A percentile compares a stretch with the other conserved stretches of the same genome.
Evolutionary conservation across 2,329 filamentous ascomycete species (phyloP).

Genomic region (Teratosphaeria epicoccoides): DNA sequence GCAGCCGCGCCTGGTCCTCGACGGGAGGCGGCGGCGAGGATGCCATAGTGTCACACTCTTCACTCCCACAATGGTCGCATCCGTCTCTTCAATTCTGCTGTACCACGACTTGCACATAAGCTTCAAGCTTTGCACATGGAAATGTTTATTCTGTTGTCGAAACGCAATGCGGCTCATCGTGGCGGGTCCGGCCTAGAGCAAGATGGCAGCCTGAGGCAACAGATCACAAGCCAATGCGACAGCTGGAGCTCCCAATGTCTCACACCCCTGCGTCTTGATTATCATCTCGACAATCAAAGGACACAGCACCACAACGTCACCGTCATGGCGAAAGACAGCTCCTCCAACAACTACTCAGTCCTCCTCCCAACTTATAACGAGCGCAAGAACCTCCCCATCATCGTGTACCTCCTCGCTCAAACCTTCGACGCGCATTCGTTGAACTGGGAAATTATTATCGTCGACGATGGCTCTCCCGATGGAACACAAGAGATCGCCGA

Average conservation of each 20-base stretch:
- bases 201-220: neutral
- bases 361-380: slow-evolving; percentile 98
- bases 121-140: neutral
- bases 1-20: slow-evolving; percentile 64
- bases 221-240: neutral
- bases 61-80: neutral
- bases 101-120: neutral
- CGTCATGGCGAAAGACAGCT: slow-evolving; percentile 58
- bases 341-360: slow-evolving; percentile 96
- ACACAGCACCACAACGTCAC: neutral
- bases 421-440: slow-evolving; percentile 87
- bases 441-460: slow-evolving; percentile 94
- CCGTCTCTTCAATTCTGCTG: neutral
- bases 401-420: slow-evolving; percentile 84
- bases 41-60: slow-evolving; percentile 6
- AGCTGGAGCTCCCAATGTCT: neutral
- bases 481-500: slow-evolving; percentile 83
- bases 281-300: neutral
- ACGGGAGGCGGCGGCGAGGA: slow-evolving; percentile 34
- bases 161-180: neutral
- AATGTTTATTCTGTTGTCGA: neutral
- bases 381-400: slow-evolving; percentile 90
- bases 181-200: neutral
- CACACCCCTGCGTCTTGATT: neutral
- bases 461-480: slow-evolving; percentile 96